phyloP scores from a whole-genome alignment of 805 yeast genomes.

The Ogataea kodamae region DNA sequence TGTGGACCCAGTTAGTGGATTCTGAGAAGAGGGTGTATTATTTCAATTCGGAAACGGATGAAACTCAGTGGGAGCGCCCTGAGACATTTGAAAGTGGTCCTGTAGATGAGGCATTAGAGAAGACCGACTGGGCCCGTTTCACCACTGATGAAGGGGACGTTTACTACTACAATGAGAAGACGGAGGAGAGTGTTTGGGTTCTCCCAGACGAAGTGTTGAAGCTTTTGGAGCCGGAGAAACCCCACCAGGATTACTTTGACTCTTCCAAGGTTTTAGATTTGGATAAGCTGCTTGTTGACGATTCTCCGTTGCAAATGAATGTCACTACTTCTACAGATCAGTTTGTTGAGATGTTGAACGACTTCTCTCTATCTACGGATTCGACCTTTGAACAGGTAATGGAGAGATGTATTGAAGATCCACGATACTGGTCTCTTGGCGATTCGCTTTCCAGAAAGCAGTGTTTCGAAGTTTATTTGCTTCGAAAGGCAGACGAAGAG shows the following conservation, averaged over 20 bases:
- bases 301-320: background rate
- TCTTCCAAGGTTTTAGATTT: conserved; percentile 11
- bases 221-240: conserved; percentile 7
- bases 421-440: conserved; percentile 63
- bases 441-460: conserved; percentile 59
- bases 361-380: conserved; percentile 58
- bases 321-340: conserved; percentile 20
- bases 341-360: conserved; percentile 53
- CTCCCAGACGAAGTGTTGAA: conserved; percentile 50
- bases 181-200: conserved; percentile 77
- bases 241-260: conserved; percentile 9
- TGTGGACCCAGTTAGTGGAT: conserved; percentile 66
- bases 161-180: conserved; percentile 65
- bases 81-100: conserved; percentile 38
- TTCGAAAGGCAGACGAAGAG: conserved; percentile 48
- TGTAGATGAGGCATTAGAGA: conserved; percentile 42
- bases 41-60: conserved; percentile 59
- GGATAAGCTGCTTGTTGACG: conserved; percentile 5
- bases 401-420: conserved; percentile 51
- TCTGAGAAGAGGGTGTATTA: conserved; percentile 69
- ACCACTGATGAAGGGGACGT: conserved; percentile 53
- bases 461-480: conserved; percentile 62
- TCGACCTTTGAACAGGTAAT: conserved; percentile 75
- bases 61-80: conserved; percentile 83
- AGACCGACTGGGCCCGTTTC: conserved; percentile 51